Evolutionary conservation across 345 rosid species (phyloP).

Genomic region (Toxicodendron radicans): DNA sequence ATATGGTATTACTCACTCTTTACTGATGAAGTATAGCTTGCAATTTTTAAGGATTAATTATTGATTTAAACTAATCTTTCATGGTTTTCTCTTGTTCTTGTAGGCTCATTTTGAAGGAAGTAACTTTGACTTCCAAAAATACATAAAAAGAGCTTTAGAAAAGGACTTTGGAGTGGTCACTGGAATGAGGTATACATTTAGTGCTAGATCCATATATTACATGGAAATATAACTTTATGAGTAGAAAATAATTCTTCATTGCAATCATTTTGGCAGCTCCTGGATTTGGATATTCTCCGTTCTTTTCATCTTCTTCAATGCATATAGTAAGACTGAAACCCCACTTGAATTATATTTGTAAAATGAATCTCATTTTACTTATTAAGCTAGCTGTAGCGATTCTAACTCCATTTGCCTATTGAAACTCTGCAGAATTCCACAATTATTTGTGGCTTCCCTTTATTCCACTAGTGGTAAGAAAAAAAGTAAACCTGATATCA

Average conservation of each 20-base stretch:
- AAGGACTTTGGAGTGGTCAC: constrained; percentile 64
- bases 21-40: neutral
- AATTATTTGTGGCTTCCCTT: constrained; percentile 80
- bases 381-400: neutral
- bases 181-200: constrained; percentile 50
- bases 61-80: neutral
- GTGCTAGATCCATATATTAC: no score
- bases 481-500: neutral
- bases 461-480: constrained; percentile 67
- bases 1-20: constrained; percentile 39
- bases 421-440: constrained; percentile 45
- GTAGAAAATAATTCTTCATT: constrained; percentile 1
- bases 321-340: constrained; percentile 47
- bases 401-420: constrained; percentile 5
- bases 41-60: neutral
- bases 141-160: constrained; percentile 72
- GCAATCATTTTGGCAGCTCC: constrained; percentile 47
- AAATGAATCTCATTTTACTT: neutral
- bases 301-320: constrained; percentile 66
- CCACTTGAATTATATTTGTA: neutral
- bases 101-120: constrained; percentile 76
- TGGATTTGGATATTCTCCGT: constrained; percentile 67
- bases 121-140: constrained; percentile 72
- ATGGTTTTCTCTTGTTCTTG: neutral
- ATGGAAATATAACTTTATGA: no score